Conservation (phyloP, 2,329 filamentous ascomycete genomes). For the Dactylonectria macrodidyma region DNA sequence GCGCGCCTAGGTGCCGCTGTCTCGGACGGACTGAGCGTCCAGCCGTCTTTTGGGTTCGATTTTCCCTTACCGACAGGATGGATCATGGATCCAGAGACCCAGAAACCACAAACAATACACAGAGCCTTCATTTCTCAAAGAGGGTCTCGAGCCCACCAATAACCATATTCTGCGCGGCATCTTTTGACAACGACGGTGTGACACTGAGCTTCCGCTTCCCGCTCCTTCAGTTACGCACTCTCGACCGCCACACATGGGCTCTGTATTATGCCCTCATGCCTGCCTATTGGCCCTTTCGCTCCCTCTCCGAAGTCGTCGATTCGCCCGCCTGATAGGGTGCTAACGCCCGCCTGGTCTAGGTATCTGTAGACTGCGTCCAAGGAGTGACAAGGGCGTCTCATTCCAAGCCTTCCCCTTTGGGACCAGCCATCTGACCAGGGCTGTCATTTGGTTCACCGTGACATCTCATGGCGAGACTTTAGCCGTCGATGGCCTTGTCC, state of each 20-base stretch:
- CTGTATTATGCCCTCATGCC: constrained; percentile 4
- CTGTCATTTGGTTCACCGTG: constrained; percentile 33
- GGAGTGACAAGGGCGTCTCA: constrained; percentile 40
- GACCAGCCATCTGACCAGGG: constrained; percentile 45
- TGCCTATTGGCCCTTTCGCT: constrained; percentile 30
- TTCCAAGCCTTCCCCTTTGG: constrained; percentile 43
- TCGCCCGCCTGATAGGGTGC: constrained; percentile 39
- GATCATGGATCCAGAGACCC: neutral
- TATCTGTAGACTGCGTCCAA: constrained; percentile 38
- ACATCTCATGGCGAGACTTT: constrained; percentile 41
- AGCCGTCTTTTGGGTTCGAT: neutral
- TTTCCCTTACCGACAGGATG: neutral
- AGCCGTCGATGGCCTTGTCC: constrained; percentile 21
- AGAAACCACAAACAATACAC: neutral
- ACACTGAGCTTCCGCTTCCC: constrained; percentile 8
- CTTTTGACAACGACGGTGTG: constrained; percentile 6
- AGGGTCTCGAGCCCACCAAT: constrained; percentile 9
- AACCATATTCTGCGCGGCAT: neutral
- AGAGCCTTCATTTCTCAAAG: neutral
- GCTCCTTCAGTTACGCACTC: constrained; percentile 1
- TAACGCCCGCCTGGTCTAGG: constrained; percentile 34
- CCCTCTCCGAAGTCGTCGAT: constrained; percentile 17
- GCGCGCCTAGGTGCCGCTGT: neutral
- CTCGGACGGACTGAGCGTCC: neutral
- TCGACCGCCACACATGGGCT: constrained; percentile 9